A percentile compares a stretch with the other conserved stretches of the same genome.
Conservation (phyloP, 371 early-diverging fungal genomes). For the Zychaea mexicana region DNA sequence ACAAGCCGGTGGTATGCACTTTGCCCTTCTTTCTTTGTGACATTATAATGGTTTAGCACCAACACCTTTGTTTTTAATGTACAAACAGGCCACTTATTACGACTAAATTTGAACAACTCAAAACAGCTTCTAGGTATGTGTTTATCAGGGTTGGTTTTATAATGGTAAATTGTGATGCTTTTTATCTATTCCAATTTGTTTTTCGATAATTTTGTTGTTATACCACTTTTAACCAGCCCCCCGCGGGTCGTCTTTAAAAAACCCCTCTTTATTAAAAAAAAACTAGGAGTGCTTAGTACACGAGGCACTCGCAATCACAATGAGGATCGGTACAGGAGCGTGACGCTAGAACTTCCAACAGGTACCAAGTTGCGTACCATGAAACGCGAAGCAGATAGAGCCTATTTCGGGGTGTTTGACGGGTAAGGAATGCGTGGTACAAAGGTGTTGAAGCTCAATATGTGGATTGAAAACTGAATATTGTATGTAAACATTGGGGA, state of each 20-base stretch:
- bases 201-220: too few relatives aligned
- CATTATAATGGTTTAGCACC: neutral
- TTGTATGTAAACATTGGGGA: neutral
- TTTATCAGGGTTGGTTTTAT: too few relatives aligned
- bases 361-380: constrained; percentile 13
- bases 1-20: neutral
- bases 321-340: constrained; percentile 46
- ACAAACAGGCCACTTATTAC: constrained; percentile 21
- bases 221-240: neutral
- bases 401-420: constrained; percentile 59
- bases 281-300: constrained; percentile 29
- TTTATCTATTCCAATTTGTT: too few relatives aligned
- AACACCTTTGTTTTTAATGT: neutral
- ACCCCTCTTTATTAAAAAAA: neutral
- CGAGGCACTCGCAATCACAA: constrained; percentile 52
- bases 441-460: too few relatives aligned
- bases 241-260: too few relatives aligned
- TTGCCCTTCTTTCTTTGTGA: neutral
- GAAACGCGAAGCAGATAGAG: constrained; percentile 38
- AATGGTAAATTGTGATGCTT: too few relatives aligned
- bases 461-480: too few relatives aligned
- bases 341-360: constrained; percentile 36
- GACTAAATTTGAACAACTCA: constrained; percentile 22
- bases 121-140: constrained; percentile 21
- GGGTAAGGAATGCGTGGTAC: constrained; percentile 44